These are phyloP conservation scores for Pyrenophora seminiperda DNA, from an alignment of 2,329 filamentous ascomycete genomes.

Conservation along the genomic window DNA sequence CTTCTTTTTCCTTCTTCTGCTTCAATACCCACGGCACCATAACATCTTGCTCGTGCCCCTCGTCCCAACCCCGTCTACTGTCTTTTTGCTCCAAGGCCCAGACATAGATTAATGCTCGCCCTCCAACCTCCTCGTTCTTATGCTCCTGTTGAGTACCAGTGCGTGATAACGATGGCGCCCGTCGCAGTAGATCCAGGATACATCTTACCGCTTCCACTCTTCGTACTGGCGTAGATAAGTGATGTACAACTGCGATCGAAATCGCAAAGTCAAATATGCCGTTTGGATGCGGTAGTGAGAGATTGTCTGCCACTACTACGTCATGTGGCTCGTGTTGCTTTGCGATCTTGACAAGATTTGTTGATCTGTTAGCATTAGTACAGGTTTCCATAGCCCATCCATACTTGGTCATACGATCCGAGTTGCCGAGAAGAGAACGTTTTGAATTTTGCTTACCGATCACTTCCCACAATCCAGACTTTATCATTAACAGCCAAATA, in stretches of 20 bases:
- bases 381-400: no score
- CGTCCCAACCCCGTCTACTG: constrained; percentile 88
- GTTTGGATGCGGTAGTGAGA: constrained; percentile 77
- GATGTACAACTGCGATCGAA: constrained; percentile 92
- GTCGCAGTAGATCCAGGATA: constrained; percentile 69
- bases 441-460: constrained; percentile 63
- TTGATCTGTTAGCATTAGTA: no score
- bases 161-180: neutral
- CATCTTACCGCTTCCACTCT: constrained; percentile 73
- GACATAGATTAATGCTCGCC: constrained; percentile 81
- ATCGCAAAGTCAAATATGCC: constrained; percentile 82
- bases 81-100: constrained; percentile 93
- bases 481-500: constrained; percentile 78
- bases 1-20: constrained; percentile 44
- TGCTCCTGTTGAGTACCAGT: neutral
- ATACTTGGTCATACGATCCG: no score
- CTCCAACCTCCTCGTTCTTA: constrained; percentile 42
- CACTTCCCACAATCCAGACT: constrained; percentile 77
- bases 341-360: constrained; percentile 64
- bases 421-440: no score
- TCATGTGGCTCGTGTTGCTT: constrained; percentile 62
- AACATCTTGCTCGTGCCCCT: constrained; percentile 82
- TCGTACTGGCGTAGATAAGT: constrained; percentile 78
- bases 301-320: constrained; percentile 78
- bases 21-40: constrained; percentile 92